These are phyloP conservation scores for Paramecium tetraurelia DNA, from an alignment of 73 alveolate species.

Conservation along the genomic window DNA sequence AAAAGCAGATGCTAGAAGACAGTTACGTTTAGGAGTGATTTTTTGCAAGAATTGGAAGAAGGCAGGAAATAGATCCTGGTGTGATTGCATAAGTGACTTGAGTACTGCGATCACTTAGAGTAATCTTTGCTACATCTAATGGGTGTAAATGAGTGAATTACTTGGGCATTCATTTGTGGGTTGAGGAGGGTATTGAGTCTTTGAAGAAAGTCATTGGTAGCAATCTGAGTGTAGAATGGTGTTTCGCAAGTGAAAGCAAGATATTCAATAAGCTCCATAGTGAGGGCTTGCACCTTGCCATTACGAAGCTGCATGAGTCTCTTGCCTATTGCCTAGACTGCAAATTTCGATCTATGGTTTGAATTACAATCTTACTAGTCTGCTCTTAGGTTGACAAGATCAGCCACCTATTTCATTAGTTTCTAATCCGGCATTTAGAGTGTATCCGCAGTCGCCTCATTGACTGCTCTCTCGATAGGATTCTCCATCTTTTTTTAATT, in stretches of 20 bases:
- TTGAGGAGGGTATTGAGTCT: constrained; percentile 29
- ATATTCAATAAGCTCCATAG: constrained; percentile 32
- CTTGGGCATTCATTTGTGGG: constrained; percentile 15
- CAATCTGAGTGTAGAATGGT: constrained; percentile 14
- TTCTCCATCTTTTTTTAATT: constrained; percentile 28
- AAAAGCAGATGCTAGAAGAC: background rate
- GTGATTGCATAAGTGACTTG: background rate
- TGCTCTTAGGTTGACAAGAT: background rate
- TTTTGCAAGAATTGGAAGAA: background rate
- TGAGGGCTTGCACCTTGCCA: constrained; percentile 33
- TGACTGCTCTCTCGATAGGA: constrained; percentile 49
- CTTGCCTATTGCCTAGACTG: constrained; percentile 45
- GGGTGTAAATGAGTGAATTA: background rate
- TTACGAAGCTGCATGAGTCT: constrained; percentile 24
- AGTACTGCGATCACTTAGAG: constrained; percentile 3
- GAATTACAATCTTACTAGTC: background rate
- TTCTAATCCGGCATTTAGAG: constrained; percentile 37
- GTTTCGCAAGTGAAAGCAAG: constrained; percentile 42
- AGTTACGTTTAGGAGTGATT: background rate
- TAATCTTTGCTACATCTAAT: constrained; percentile 11
- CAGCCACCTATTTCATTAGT: constrained; percentile 34
- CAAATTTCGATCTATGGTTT: background rate
- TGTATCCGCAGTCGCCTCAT: constrained; percentile 39
- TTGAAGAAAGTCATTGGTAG: constrained; percentile 38
- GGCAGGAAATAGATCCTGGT: constrained; percentile 46